Evolutionary conservation across 2,329 filamentous ascomycete species (phyloP), one percentile per base, ranked within the genome.

Genomic region (Paramyrothecium roridum): DNA sequence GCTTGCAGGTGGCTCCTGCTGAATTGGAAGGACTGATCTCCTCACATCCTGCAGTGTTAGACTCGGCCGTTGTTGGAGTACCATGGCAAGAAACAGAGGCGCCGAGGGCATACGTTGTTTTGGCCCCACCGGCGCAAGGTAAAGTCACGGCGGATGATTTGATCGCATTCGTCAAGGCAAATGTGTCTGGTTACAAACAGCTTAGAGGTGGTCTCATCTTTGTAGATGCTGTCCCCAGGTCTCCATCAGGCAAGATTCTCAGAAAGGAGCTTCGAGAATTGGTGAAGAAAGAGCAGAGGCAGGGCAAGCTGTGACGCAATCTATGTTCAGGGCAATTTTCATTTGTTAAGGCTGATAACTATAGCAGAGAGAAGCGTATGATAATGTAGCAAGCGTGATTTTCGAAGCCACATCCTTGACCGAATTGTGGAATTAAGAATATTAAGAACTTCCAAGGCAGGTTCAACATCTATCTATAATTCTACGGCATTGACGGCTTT

Each of bases 141-240:
- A 64, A 62, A 16, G 17, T 69, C 1, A 63, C 66, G 0, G 66
- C 61, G 20, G 56, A 60, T 8, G 67, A 67, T 0, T 50, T 73
- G 4, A 54, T 54, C 8, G 52, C 63, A 1, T 68, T 64, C 50
- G 67, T 71, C 8, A 54, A 59, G 34, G 50, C 47, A 12, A 63
- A 60, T 13, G 68, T 71, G 1, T 78, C 85, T 0, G 75, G 71
- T 50, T 80, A 86, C 63, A 92, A 93, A 70, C 79, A 82, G 61
- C 74, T 91, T 57, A 84, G 84, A 8, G 89, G 88, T 0, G 89
- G 89, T 1, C 81, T 92, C 8, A 68, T 77, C 3, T 89, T 91
- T 63, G 73, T 88, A 1, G 81, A 88, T 21, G 74, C 72, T 1
- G 84, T 92, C 26, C 88, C 88, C 2, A 89, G 89, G 70, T 90